These are phyloP conservation scores for Microcos paniculata DNA, from an alignment of 345 rosid species.

Conservation along the genomic window DNA sequence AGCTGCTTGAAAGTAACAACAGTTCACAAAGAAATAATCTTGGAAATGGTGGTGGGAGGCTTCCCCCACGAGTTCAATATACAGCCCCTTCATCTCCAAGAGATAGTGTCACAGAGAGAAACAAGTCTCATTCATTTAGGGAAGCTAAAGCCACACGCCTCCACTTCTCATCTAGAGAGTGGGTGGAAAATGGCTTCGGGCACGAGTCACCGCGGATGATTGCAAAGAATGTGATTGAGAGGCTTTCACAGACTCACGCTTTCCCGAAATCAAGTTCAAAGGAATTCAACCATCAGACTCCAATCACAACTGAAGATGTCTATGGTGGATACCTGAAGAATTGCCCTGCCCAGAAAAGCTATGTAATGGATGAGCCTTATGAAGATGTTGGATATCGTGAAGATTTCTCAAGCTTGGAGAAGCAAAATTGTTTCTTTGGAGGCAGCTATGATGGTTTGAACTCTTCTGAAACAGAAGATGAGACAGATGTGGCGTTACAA, in stretches of 20 bases:
- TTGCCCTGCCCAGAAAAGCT: slow-evolving; percentile 42
- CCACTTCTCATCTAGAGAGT: slow-evolving; percentile 54
- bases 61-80: slow-evolving; percentile 65
- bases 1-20: slow-evolving; percentile 57
- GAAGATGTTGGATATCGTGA: slow-evolving; percentile 34
- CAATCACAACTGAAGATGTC: slow-evolving; percentile 81
- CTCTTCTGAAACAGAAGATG: slow-evolving; percentile 41
- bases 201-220: slow-evolving; percentile 76
- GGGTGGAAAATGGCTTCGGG: slow-evolving; percentile 59
- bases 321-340: slow-evolving; percentile 54
- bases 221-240: slow-evolving; percentile 86
- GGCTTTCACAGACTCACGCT: slow-evolving; percentile 62
- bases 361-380: slow-evolving; percentile 41
- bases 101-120: slow-evolving; percentile 42
- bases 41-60: slow-evolving; percentile 47
- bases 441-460: slow-evolving; percentile 30
- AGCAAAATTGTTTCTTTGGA: slow-evolving; percentile 28
- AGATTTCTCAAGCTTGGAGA: slow-evolving; percentile 35
- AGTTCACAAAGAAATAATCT: slow-evolving; percentile 38
- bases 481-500: slow-evolving; percentile 50
- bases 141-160: slow-evolving; percentile 54
- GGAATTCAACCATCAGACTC: slow-evolving; percentile 42
- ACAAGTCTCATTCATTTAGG: slow-evolving; percentile 71
- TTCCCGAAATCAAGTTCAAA: slow-evolving; percentile 47
- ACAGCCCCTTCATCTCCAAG: slow-evolving; percentile 72